A percentile compares a stretch with the other conserved stretches of the same genome.
These are phyloP conservation scores for Eucalyptus globulus DNA, from an alignment of 345 rosid genomes.

Conservation along the genomic window DNA sequence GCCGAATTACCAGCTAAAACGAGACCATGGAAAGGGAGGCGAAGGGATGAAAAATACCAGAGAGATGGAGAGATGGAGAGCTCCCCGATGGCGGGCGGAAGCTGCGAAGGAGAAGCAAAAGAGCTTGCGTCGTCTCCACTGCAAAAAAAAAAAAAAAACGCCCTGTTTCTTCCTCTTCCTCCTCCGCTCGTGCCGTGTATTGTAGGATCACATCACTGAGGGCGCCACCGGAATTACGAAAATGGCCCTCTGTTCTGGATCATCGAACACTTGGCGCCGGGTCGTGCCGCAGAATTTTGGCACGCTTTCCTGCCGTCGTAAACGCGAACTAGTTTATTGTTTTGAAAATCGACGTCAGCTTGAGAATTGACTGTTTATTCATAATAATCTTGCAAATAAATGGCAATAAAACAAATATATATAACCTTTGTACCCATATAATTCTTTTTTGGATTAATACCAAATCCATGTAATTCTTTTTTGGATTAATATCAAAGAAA, in stretches of 20 bases:
- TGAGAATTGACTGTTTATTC: neutral
- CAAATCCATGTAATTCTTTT: too few species aligned
- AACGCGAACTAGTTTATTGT: neutral
- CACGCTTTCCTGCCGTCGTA: neutral
- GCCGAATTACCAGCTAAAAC: neutral
- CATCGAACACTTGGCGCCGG: neutral
- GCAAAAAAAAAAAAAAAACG: neutral
- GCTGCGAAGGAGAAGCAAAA: neutral
- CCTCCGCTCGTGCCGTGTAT: too few species aligned
- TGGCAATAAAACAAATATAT: neutral
- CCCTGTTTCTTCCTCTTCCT: too few species aligned
- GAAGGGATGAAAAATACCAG: neutral
- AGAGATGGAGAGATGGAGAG: neutral
- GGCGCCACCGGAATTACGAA: neutral
- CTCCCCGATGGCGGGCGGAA: neutral
- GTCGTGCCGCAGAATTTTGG: neutral
- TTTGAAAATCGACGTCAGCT: neutral
- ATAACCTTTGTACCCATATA: too few species aligned
- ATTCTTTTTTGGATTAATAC: too few species aligned
- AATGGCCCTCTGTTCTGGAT: neutral
- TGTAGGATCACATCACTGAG: too few species aligned
- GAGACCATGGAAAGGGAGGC: neutral
- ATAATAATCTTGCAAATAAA: neutral
- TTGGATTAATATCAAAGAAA: too few species aligned
- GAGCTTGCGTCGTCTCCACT: neutral